phyloP scores from a whole-genome alignment of 2,329 filamentous ascomycete species.

The Elsinoe ampelina region DNA sequence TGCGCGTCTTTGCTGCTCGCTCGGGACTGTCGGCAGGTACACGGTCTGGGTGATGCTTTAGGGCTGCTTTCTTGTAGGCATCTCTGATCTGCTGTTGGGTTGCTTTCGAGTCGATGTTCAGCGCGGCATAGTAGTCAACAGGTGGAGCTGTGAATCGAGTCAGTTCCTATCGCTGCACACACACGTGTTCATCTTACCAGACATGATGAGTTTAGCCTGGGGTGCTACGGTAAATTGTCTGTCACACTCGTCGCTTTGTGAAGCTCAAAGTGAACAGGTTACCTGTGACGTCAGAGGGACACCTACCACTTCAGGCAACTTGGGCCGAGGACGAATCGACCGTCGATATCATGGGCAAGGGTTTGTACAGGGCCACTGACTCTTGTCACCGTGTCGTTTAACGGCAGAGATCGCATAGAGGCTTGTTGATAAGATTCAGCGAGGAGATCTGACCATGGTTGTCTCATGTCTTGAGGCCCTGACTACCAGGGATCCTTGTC shows the following conservation, averaged over 20 bases:
- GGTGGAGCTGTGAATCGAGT: constrained; percentile 22
- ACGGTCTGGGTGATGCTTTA: constrained; percentile 90
- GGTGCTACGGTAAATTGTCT: too few species aligned
- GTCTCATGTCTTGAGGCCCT: constrained; percentile 3
- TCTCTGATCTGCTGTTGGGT: constrained; percentile 76
- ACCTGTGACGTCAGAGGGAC: constrained; percentile 3
- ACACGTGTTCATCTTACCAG: constrained; percentile 14
- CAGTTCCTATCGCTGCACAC: neutral
- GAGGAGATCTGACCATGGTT: constrained; percentile 6
- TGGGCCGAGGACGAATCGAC: neutral
- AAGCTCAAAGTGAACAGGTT: constrained; percentile 1
- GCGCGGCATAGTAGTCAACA: constrained; percentile 30
- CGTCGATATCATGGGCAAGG: neutral
- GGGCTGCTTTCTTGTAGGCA: constrained; percentile 87
- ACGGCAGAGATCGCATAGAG: neutral
- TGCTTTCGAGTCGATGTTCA: constrained; percentile 49
- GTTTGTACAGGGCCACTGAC: neutral
- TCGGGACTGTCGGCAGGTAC: constrained; percentile 78
- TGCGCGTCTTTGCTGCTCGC: constrained; percentile 67
- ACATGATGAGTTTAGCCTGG: constrained; percentile 13
- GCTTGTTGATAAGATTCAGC: neutral
- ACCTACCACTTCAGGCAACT: neutral
- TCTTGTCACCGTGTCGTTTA: constrained; percentile 3
- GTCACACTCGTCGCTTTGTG: neutral
- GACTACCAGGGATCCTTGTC: neutral